Conservation (phyloP, 805 yeast genomes). For the Peterozyma toletana region DNA sequence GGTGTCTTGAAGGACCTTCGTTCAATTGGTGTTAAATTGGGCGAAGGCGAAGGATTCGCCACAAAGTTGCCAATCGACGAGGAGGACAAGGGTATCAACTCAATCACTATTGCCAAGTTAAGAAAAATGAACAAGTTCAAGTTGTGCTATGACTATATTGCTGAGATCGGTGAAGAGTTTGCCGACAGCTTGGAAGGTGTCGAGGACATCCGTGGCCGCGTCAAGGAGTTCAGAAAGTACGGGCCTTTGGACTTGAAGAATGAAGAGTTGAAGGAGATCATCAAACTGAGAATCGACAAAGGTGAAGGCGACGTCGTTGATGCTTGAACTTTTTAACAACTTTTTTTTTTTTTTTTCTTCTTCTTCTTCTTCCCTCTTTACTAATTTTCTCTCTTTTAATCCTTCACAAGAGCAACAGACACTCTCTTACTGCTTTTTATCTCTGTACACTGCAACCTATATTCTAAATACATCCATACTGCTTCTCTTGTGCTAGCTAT, state of each 20-base stretch:
- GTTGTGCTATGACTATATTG: conserved; percentile 49
- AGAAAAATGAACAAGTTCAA: conserved; percentile 36
- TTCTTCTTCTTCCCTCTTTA: too few species aligned
- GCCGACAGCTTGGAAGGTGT: conserved; percentile 27
- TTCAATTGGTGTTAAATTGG: conserved; percentile 50
- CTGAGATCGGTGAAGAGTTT: conserved; percentile 36
- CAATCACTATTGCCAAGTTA: conserved; percentile 23
- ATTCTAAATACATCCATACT: too few species aligned
- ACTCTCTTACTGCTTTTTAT: too few species aligned
- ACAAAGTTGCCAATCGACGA: conserved; percentile 38
- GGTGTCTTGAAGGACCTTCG: conserved; percentile 60
- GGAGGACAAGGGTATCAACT: conserved; percentile 27
- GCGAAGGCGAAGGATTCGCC: conserved; percentile 79
- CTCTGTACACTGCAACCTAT: too few species aligned
- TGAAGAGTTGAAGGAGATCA: conserved; percentile 30
- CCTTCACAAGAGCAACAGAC: too few species aligned
- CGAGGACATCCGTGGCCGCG: conserved; percentile 27
- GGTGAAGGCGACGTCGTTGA: conserved; percentile 18
- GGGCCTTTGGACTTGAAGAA: conserved; percentile 48
- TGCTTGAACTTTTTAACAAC: not conserved
- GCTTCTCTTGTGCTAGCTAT: too few species aligned
- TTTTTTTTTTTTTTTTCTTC: too few species aligned
- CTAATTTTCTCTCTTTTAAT: too few species aligned
- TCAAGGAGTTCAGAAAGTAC: conserved; percentile 59
- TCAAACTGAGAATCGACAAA: conserved; percentile 27